Percentiles rank a stretch among this genome's conserved stretches.
Conservation (phyloP, 208 protist genomes). For the Trypanosoma congolense region DNA sequence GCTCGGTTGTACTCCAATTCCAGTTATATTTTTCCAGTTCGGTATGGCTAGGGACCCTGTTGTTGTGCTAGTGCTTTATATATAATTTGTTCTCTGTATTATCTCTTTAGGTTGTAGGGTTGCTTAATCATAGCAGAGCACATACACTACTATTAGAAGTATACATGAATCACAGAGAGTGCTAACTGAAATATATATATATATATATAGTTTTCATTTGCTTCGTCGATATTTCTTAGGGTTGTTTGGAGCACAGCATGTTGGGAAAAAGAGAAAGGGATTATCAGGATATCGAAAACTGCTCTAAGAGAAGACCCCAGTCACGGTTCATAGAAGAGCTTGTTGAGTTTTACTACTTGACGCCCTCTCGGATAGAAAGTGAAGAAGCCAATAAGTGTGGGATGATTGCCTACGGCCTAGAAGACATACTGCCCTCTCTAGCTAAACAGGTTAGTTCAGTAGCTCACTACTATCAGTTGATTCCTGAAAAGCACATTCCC, state of each 20-base stretch:
- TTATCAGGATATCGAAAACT: background rate
- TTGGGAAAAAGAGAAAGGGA: conserved; percentile 4
- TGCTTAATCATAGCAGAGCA: too few species aligned
- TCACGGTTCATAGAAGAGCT: conserved; percentile 10
- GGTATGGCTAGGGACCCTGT: too few species aligned
- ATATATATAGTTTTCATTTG: background rate
- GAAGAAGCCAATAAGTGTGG: conserved; percentile 4
- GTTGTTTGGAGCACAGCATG: conserved; percentile 7
- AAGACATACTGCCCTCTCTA: conserved; percentile 17
- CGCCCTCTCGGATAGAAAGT: conserved; percentile 8
- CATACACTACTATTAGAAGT: too few species aligned
- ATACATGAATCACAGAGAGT: too few species aligned
- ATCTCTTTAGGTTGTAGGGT: too few species aligned
- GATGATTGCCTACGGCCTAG: conserved; percentile 10
- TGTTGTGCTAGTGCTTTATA: too few species aligned
- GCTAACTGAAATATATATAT: too few species aligned
- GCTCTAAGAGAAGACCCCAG: conserved; percentile 4
- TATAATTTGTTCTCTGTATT: too few species aligned
- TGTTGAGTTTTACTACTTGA: conserved; percentile 21
- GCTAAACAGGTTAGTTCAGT: conserved; percentile 14
- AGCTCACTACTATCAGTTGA: conserved; percentile 26
- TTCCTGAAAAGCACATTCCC: conserved; percentile 14
- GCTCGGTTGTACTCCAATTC: too few species aligned
- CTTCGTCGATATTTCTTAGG: background rate
- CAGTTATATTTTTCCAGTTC: too few species aligned